Evolutionary conservation across 768 basidiomycete genomes (phyloP), one percentile per base, ranked within the genome.

Genomic region (Kwoniella mangroviensis): DNA sequence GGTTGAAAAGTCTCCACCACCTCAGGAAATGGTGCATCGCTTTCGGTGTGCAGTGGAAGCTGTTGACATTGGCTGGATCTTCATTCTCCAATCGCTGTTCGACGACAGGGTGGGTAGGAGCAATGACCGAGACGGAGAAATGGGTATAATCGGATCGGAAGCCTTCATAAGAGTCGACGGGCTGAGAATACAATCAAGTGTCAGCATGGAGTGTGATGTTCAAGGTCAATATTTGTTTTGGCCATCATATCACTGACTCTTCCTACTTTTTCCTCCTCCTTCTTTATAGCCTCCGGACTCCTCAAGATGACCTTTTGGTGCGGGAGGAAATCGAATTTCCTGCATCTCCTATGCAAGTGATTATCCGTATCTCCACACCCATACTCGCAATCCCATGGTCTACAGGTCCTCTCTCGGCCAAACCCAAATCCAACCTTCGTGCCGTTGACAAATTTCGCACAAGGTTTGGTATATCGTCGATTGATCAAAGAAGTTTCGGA

Each of bases 111-210:
- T 41, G 70, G 71, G 88, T 85, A 7, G 90, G 90, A 2, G 91
- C 91, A 26, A 88, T 87, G 74, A 97, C 84, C 1, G 95, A 97
- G 51, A 94, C 86, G 0, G 94, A 94, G 65, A 95, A 87, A 81
- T 98, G 95, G 57, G 98, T 90, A 80, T 93, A 95, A 83, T 98
- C 91, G 5, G 94, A 96, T 43, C 95, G 90, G 83, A 98, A 97
- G 9, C 88, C 91, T 68, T 88, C 88, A 83, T 89, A 96, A 0
- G 93, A 93, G 82, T 98, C 95, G 63, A 71, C 55, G 10, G 70
- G n/a, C 79, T 81, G 57, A 13, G 26, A 40, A 26, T 13, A 64
- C 34, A 34, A 34, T 7, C 34, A 34, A 6, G 9, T 34, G 34
- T 34, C 34, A 34, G 34, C 34, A 34, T 34, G 34, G 34, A 34